Evolutionary conservation across 2,329 filamentous ascomycete species (phyloP).

Genomic region (Aspergillus texensis): DNA sequence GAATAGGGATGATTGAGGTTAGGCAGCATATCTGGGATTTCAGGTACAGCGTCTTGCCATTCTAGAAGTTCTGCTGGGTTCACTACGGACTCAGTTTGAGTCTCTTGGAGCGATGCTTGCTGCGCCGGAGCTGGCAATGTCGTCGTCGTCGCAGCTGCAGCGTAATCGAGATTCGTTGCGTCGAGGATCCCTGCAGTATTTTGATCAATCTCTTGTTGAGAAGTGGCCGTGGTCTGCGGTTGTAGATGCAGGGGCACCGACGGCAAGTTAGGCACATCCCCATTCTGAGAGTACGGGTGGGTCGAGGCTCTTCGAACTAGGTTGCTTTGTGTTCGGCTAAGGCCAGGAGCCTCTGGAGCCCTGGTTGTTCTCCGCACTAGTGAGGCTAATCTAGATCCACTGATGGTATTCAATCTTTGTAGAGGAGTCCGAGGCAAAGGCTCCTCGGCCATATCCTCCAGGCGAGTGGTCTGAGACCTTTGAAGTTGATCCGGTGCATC

Average conservation of each 20-base stretch:
- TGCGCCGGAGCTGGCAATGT: neutral
- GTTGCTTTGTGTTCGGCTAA: slow-evolving; percentile 16
- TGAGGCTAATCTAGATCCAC: slow-evolving; percentile 21
- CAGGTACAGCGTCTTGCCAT: slow-evolving; percentile 16
- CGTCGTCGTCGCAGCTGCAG: neutral
- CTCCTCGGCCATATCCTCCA: slow-evolving; percentile 26
- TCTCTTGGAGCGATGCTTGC: neutral
- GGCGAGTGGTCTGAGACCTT: slow-evolving; percentile 29
- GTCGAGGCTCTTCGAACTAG: slow-evolving; percentile 15
- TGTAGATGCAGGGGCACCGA: slow-evolving; percentile 3
- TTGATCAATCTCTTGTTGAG: neutral
- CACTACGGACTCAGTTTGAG: slow-evolving; percentile 1
- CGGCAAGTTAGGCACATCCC: slow-evolving; percentile 7
- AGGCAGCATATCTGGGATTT: slow-evolving; percentile 14
- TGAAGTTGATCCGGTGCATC: slow-evolving; percentile 18
- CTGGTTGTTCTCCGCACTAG: slow-evolving; percentile 23
- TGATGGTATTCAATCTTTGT: slow-evolving; percentile 32
- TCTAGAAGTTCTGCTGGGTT: slow-evolving; percentile 7
- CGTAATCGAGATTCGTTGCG: neutral
- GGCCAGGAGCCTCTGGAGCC: slow-evolving; percentile 18
- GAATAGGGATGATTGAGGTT: slow-evolving; percentile 32
- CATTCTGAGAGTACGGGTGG: slow-evolving; percentile 5
- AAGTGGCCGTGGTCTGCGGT: neutral
- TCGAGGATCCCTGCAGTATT: neutral
- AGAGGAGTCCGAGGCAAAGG: slow-evolving; percentile 28